Conservation (phyloP, 2,329 filamentous ascomycete genomes). For the Colletotrichum filicis region DNA sequence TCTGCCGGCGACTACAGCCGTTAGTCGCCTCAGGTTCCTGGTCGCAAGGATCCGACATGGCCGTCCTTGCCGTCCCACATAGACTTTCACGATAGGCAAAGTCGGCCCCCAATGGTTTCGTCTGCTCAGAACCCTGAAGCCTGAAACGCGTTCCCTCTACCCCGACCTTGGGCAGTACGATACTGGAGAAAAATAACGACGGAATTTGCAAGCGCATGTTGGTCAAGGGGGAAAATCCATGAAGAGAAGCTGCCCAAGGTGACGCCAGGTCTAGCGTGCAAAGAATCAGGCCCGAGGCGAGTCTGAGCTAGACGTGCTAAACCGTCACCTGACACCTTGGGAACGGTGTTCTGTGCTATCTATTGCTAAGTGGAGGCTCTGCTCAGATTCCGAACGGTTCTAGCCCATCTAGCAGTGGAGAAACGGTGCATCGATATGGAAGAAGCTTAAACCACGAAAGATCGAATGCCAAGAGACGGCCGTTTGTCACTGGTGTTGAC, state of each 20-base stretch:
- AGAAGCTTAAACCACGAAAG: background rate
- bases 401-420: background rate
- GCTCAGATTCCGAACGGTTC: background rate
- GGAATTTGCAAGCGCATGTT: background rate
- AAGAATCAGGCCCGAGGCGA: background rate
- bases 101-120: constrained; percentile 1
- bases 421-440: background rate
- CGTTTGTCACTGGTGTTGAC: constrained; percentile 10
- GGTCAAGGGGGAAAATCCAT: background rate
- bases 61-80: background rate
- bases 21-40: background rate
- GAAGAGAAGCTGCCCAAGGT: background rate
- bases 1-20: background rate
- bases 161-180: background rate
- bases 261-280: background rate
- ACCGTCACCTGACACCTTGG: background rate
- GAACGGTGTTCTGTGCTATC: background rate
- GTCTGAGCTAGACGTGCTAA: constrained; percentile 5
- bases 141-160: background rate
- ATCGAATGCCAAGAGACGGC: constrained; percentile 23
- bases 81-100: background rate
- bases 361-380: background rate
- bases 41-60: background rate
- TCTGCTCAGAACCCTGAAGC: background rate
- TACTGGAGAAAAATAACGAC: background rate